Percentiles rank a stretch among this genome's conserved stretches.
phyloP scores from a whole-genome alignment of 768 basidiomycete genomes.

The Hericium rajendrae region DNA sequence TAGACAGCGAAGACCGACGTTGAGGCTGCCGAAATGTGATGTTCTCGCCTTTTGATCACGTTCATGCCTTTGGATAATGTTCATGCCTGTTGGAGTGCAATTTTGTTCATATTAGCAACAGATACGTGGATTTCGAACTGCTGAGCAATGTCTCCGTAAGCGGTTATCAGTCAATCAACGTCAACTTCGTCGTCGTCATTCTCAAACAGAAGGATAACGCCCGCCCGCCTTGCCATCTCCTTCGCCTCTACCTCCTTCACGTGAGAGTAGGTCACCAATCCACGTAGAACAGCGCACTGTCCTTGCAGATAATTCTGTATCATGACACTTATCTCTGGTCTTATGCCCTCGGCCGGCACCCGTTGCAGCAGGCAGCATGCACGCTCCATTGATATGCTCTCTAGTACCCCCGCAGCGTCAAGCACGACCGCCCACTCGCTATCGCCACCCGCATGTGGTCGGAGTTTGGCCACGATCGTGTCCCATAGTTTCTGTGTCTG shows the following conservation, averaged over 20 bases:
- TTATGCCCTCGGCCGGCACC: conserved; percentile 19
- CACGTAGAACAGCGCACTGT: conserved; percentile 18
- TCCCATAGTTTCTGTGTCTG: conserved; percentile 55
- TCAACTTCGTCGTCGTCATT: background rate
- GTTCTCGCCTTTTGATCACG: no score
- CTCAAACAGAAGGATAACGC: conserved; percentile 12
- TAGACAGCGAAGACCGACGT: no score
- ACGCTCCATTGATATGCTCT: conserved; percentile 53
- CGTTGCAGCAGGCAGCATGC: conserved; percentile 37
- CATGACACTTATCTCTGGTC: conserved; percentile 57
- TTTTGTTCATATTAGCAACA: no score
- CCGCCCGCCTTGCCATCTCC: conserved; percentile 37
- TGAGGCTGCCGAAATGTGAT: no score
- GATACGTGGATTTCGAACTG: no score
- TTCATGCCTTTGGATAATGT: no score
- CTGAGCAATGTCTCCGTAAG: no score
- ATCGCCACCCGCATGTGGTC: conserved; percentile 15
- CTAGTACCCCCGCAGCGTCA: conserved; percentile 55
- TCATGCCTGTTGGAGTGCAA: no score
- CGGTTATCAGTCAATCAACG: no score
- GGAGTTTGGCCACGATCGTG: conserved; percentile 31
- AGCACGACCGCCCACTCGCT: conserved; percentile 45
- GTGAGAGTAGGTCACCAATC: conserved; percentile 39
- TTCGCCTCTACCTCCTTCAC: conserved; percentile 38
- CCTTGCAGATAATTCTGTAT: conserved; percentile 53